Conservation (phyloP, 2,329 filamentous ascomycete species). For the Cordyceps tenuipes region DNA sequence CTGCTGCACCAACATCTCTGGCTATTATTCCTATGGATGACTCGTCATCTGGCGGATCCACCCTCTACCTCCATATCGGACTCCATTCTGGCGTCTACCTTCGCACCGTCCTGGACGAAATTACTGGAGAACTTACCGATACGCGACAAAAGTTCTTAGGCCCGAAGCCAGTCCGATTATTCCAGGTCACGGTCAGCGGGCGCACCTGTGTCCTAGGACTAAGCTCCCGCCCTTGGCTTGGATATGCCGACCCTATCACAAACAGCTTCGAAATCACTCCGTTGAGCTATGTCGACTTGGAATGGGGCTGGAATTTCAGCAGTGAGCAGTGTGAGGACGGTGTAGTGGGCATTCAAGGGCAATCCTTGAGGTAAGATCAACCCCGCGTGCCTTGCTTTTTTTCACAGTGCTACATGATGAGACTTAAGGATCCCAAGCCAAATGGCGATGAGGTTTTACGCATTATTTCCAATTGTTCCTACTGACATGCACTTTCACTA, state of each 20-base stretch:
- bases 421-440: slow-evolving; percentile 45
- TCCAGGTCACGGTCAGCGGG: slow-evolving; percentile 79
- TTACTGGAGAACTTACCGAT: slow-evolving; percentile 91
- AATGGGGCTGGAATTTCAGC: slow-evolving; percentile 95
- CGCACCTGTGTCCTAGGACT: slow-evolving; percentile 81
- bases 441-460: slow-evolving; percentile 45
- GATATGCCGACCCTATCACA: slow-evolving; percentile 81
- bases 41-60: slow-evolving; percentile 78
- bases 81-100: slow-evolving; percentile 94
- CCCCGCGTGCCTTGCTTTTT: slow-evolving; percentile 17
- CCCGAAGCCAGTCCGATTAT: slow-evolving; percentile 80
- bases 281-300: slow-evolving; percentile 76
- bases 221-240: slow-evolving; percentile 92
- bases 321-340: slow-evolving; percentile 90
- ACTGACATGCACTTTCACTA: slow-evolving; percentile 55
- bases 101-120: slow-evolving; percentile 86
- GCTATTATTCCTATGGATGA: slow-evolving; percentile 95
- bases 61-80: slow-evolving; percentile 91
- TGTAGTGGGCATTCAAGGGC: slow-evolving; percentile 86
- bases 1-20: slow-evolving; percentile 78
- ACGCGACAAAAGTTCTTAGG: slow-evolving; percentile 92
- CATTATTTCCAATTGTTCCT: slow-evolving; percentile 88
- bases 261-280: slow-evolving; percentile 89
- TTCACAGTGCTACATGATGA: slow-evolving; percentile 50
- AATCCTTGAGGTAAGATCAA: slow-evolving; percentile 67